A percentile compares a stretch with the other conserved stretches of the same genome.
These are phyloP conservation scores for Petunia hybrid DNA, from an alignment of 305 asterid genomes.

Conservation along the genomic window DNA sequence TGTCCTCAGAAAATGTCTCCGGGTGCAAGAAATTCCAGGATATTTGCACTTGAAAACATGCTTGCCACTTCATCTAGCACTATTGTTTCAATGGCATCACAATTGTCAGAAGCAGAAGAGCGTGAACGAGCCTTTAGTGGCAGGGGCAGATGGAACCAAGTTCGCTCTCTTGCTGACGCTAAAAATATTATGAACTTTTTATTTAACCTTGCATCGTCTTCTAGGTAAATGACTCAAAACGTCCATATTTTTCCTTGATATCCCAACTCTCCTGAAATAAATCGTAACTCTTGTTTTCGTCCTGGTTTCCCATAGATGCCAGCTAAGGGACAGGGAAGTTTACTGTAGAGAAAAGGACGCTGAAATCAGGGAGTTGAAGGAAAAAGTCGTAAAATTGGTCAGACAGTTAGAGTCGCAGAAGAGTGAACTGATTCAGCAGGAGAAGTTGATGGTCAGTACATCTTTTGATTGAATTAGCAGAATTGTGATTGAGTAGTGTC, in stretches of 20 bases:
- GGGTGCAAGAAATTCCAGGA: conserved; percentile 93
- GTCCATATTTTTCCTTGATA: not conserved
- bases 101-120: conserved; percentile 97
- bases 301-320: conserved; percentile 57
- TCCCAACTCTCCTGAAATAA: conserved; percentile 2
- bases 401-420: conserved; percentile 70
- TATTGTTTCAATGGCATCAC: conserved; percentile 96
- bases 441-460: conserved; percentile 70
- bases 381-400: conserved; percentile 74
- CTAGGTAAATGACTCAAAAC: conserved; percentile 60
- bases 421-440: conserved; percentile 68
- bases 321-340: conserved; percentile 79
- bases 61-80: conserved; percentile 91
- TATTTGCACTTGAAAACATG: conserved; percentile 95
- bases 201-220: conserved; percentile 77
- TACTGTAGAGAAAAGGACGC: conserved; percentile 89
- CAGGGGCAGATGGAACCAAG: conserved; percentile 96
- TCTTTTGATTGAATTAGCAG: conserved; percentile 21
- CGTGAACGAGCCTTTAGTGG: conserved; percentile 92
- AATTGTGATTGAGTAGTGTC: not conserved
- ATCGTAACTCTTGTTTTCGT: conserved; percentile 30
- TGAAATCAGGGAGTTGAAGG: conserved; percentile 86
- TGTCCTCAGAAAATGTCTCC: conserved; percentile 82
- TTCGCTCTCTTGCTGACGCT: conserved; percentile 88
- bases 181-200: conserved; percentile 86